These are phyloP conservation scores for Pyricularia sp. DNA, from an alignment of 2,329 filamentous ascomycete genomes.

Conservation along the genomic window DNA sequence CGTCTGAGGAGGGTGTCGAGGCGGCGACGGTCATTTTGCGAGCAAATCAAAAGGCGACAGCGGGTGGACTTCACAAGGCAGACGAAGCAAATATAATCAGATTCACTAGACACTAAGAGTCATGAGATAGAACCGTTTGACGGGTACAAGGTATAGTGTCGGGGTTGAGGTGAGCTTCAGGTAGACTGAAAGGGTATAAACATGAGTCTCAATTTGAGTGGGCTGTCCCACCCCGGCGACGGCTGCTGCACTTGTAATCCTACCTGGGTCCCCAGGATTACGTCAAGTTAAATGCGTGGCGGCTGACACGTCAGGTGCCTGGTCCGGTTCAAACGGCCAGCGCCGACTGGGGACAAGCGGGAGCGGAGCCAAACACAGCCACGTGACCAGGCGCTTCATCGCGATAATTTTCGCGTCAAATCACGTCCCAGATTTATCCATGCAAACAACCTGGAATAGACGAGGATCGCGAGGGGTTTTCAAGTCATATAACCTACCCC, in stretches of 20 bases:
- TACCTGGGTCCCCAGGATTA: background rate
- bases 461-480: background rate
- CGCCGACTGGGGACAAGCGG: background rate
- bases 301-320: background rate
- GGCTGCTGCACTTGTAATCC: background rate
- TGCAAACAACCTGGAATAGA: background rate
- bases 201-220: background rate
- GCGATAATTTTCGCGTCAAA: background rate
- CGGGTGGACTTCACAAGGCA: background rate
- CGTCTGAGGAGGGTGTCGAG: constrained; percentile 18
- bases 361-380: background rate
- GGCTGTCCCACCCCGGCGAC: background rate
- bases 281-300: constrained; percentile 1
- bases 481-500: background rate
- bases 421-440: background rate
- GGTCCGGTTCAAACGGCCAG: background rate
- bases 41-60: background rate
- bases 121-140: background rate
- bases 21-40: constrained; percentile 3
- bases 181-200: background rate
- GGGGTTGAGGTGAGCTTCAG: background rate
- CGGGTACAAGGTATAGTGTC: background rate
- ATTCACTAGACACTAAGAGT: background rate
- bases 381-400: constrained; percentile 1
- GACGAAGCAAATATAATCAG: background rate